Evolutionary conservation across 192 early-diverging fungal species (phyloP).

Genomic region (Coemansia sp.): DNA sequence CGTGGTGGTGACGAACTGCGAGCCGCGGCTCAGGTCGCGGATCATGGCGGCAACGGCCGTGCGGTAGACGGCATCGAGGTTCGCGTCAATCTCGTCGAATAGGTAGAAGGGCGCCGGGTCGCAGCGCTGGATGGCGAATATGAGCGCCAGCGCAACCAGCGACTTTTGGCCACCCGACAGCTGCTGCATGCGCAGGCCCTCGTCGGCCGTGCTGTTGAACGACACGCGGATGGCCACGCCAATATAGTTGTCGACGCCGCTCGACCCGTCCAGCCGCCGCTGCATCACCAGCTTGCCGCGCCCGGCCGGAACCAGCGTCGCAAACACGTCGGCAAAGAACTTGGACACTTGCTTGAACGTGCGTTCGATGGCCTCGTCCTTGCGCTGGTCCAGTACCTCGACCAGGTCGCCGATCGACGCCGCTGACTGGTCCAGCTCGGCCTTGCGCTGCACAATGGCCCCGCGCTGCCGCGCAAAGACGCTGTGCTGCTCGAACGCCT

Average conservation of each 20-base stretch:
- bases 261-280: constrained; percentile 48
- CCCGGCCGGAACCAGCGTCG: constrained; percentile 83
- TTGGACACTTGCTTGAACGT: constrained; percentile 90
- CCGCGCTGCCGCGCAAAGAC: constrained; percentile 91
- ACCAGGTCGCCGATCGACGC: constrained; percentile 83
- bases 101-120: constrained; percentile 99
- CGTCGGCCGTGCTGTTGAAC: constrained; percentile 84
- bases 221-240: constrained; percentile 92
- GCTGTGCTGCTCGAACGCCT: constrained; percentile 95
- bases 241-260: constrained; percentile 72
- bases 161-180: constrained; percentile 98
- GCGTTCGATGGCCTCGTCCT: constrained; percentile 95
- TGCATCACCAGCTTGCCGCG: constrained; percentile 82
- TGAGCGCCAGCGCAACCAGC: constrained; percentile 91
- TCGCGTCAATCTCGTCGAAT: constrained; percentile 99
- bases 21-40: constrained; percentile 72
- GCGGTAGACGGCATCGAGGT: constrained; percentile 91
- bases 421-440: constrained; percentile 78
- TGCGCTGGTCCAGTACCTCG: constrained; percentile 84
- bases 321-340: constrained; percentile 85
- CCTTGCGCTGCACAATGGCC: constrained; percentile 71
- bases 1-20: constrained; percentile 97
- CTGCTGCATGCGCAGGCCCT: constrained; percentile 88
- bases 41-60: constrained; percentile 94
- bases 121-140: constrained; percentile 97